A percentile compares a stretch with the other conserved stretches of the same genome.
Evolutionary conservation across 805 yeast genomes (phyloP).

Genomic region (Hanseniaspora vineae): DNA sequence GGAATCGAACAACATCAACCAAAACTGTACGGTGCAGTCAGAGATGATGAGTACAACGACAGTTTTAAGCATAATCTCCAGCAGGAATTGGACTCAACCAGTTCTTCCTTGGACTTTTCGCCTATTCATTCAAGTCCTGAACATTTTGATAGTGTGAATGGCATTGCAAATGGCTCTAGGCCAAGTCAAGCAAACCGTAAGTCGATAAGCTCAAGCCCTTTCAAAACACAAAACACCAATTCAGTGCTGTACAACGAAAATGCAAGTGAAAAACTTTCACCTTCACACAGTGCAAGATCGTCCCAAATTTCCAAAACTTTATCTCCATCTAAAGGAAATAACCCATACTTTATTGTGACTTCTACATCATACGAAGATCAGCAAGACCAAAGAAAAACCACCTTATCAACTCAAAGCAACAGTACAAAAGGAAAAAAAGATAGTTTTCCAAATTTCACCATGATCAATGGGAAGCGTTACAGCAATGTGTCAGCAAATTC

Average conservation of each 20-base stretch:
- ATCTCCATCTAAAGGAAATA: neutral
- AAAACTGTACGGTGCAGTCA: neutral
- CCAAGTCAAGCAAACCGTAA: too few relatives aligned
- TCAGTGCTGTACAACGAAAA: too few relatives aligned
- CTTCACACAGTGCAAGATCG: neutral
- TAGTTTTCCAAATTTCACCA: too few relatives aligned
- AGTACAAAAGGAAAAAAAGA: too few relatives aligned
- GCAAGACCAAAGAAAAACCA: neutral
- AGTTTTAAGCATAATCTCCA: neutral
- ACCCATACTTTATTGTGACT: neutral
- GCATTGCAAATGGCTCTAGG: neutral
- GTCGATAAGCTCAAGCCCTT: neutral
- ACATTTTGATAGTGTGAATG: neutral
- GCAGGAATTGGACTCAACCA: neutral
- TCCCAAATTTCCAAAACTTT: neutral
- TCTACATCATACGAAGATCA: neutral
- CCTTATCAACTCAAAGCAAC: too few relatives aligned
- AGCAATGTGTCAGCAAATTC: neutral
- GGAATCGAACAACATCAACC: neutral
- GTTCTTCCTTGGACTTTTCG: neutral
- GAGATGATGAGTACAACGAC: neutral
- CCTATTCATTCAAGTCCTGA: neutral
- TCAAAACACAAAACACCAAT: too few relatives aligned
- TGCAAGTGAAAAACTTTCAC: too few relatives aligned
- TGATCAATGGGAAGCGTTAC: neutral